Conservation (phyloP, 2,329 filamentous ascomycete genomes). For the Fusarium marasasianum region DNA sequence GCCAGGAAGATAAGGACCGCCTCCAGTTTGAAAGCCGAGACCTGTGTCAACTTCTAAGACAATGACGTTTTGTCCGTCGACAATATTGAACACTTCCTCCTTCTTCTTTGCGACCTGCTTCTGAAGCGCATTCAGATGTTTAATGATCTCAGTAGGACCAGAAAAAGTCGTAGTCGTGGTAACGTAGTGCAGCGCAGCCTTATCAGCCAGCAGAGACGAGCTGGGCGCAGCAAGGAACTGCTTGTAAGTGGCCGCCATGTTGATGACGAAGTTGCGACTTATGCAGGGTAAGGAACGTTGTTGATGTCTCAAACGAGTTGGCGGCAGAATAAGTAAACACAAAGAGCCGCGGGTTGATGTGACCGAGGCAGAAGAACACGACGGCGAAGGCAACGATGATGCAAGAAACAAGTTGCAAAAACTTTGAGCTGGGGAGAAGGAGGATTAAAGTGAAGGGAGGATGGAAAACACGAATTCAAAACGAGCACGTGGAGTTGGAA, state of each 20-base stretch:
- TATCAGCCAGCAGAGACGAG: constrained; percentile 68
- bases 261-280: constrained; percentile 33
- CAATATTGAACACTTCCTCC: constrained; percentile 76
- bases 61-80: constrained; percentile 76
- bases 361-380: constrained; percentile 9
- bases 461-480: constrained; percentile 37
- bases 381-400: constrained; percentile 1
- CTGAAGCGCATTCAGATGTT: constrained; percentile 77
- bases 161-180: constrained; percentile 82
- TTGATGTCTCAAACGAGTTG: constrained; percentile 5
- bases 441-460: constrained; percentile 28
- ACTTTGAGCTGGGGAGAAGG: neutral
- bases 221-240: constrained; percentile 76
- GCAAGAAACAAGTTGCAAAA: constrained; percentile 7
- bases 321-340: neutral
- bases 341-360: constrained; percentile 18
- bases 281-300: constrained; percentile 12
- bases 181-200: constrained; percentile 85
- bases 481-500: constrained; percentile 44
- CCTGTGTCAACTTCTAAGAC: constrained; percentile 87
- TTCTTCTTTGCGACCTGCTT: constrained; percentile 85
- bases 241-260: constrained; percentile 68
- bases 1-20: constrained; percentile 86
- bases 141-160: constrained; percentile 79
- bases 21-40: constrained; percentile 82